Evolutionary conservation across 768 basidiomycete genomes (phyloP).

Genomic region (Mycena galericulata): DNA sequence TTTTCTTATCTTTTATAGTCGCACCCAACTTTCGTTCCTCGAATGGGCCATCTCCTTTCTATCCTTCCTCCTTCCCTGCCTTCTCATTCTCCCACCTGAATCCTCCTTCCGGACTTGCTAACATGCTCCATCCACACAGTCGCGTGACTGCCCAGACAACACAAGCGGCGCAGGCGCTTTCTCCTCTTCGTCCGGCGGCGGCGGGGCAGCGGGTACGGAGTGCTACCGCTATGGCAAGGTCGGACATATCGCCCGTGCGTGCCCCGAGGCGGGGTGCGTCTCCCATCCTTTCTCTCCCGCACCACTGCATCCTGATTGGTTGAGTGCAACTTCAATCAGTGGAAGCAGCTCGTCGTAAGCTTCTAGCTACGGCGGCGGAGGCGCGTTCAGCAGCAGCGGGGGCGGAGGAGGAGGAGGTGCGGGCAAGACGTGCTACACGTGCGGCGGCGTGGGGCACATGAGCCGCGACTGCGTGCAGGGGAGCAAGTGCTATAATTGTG

Average conservation of each 20-base stretch:
- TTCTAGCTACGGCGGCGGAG: constrained; percentile 49
- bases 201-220: constrained; percentile 51
- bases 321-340: neutral
- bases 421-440: constrained; percentile 70
- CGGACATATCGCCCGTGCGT: constrained; percentile 88
- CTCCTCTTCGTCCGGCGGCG: constrained; percentile 42
- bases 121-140: no score
- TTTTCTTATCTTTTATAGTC: no score
- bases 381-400: constrained; percentile 39
- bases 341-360: constrained; percentile 48
- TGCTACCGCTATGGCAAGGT: constrained; percentile 90
- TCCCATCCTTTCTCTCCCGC: neutral
- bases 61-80: no score
- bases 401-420: constrained; percentile 37
- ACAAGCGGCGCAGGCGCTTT: constrained; percentile 36
- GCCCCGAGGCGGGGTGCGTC: constrained; percentile 67
- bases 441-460: constrained; percentile 90
- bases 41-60: no score
- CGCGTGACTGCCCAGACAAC: constrained; percentile 80
- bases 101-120: no score
- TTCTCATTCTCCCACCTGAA: no score
- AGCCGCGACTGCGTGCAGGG: constrained; percentile 89
- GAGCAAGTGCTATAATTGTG: constrained; percentile 88
- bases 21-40: no score
- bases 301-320: neutral